Evolutionary conservation across 2,329 filamentous ascomycete species (phyloP).

Genomic region (Claviceps capensis): DNA sequence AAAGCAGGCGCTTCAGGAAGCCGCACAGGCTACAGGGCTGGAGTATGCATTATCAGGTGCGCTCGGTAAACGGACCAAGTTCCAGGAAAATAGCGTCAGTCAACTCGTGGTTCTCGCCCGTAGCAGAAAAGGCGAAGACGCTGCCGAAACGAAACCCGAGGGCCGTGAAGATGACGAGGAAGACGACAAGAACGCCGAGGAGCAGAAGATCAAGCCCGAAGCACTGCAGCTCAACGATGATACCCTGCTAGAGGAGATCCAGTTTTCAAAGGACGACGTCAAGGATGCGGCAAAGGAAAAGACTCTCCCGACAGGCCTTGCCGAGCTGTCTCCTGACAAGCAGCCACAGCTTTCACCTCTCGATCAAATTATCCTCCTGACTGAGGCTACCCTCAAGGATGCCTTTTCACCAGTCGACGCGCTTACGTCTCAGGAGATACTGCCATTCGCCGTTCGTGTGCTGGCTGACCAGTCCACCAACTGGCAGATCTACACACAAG

Average conservation of each 20-base stretch:
- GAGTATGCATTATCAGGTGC: constrained; percentile 74
- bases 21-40: constrained; percentile 54
- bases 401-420: constrained; percentile 71
- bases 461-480: constrained; percentile 82
- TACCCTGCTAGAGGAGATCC: constrained; percentile 76
- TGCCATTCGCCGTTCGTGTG: constrained; percentile 82
- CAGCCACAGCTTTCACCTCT: constrained; percentile 73
- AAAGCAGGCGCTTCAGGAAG: constrained; percentile 53
- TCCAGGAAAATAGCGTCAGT: constrained; percentile 65
- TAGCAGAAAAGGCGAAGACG: constrained; percentile 37
- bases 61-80: constrained; percentile 73
- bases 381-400: constrained; percentile 79
- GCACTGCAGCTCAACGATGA: constrained; percentile 79
- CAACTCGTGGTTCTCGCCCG: constrained; percentile 85
- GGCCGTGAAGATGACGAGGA: constrained; percentile 9
- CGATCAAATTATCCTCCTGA: constrained; percentile 82
- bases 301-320: constrained; percentile 46
- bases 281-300: constrained; percentile 21
- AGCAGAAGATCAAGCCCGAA: constrained; percentile 35
- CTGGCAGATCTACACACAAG: constrained; percentile 97
- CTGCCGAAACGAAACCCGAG: constrained; percentile 6
- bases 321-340: constrained; percentile 55
- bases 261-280: constrained; percentile 49
- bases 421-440: constrained; percentile 81
- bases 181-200: not conserved